Conservation (phyloP, 2,329 filamentous ascomycete genomes). For the Epichloe amarillans region DNA sequence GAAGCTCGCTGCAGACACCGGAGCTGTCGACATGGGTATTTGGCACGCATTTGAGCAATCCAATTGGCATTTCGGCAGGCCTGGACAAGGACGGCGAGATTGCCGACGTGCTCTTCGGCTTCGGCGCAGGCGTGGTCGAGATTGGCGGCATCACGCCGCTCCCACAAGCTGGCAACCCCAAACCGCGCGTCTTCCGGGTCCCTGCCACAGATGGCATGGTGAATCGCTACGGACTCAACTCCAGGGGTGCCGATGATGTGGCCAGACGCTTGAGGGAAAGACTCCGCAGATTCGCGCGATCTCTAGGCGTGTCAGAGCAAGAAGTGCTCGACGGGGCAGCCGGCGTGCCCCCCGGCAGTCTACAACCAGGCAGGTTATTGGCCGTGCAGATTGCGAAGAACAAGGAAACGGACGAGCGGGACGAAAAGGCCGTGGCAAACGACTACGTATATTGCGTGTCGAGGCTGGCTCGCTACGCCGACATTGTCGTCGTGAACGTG, state of each 20-base stretch:
- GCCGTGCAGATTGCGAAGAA: constrained; percentile 96
- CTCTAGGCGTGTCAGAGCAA: constrained; percentile 55
- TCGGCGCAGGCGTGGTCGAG: constrained; percentile 80
- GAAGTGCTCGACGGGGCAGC: constrained; percentile 66
- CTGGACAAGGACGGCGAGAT: constrained; percentile 92
- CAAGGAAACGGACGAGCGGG: constrained; percentile 74
- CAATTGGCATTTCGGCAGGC: constrained; percentile 87
- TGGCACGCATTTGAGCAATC: constrained; percentile 64
- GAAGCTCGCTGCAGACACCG: constrained; percentile 22
- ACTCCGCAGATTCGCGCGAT: constrained; percentile 62
- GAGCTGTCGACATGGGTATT: constrained; percentile 46
- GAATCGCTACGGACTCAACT: constrained; percentile 94
- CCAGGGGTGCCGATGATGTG: constrained; percentile 75
- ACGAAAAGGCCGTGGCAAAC: constrained; percentile 68
- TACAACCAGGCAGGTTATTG: constrained; percentile 62
- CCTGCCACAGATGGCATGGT: constrained; percentile 76
- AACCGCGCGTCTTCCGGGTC: constrained; percentile 77
- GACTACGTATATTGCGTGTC: constrained; percentile 85
- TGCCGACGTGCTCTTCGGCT: constrained; percentile 67
- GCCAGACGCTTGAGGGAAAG: constrained; percentile 66
- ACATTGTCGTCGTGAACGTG: constrained; percentile 96
- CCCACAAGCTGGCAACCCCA: constrained; percentile 80
- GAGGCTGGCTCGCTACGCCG: constrained; percentile 72
- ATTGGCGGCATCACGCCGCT: constrained; percentile 80
- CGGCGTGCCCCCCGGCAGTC: constrained; percentile 68